Conservation (phyloP, 2,329 filamentous ascomycete species). For the Podosphaera xanthii region DNA sequence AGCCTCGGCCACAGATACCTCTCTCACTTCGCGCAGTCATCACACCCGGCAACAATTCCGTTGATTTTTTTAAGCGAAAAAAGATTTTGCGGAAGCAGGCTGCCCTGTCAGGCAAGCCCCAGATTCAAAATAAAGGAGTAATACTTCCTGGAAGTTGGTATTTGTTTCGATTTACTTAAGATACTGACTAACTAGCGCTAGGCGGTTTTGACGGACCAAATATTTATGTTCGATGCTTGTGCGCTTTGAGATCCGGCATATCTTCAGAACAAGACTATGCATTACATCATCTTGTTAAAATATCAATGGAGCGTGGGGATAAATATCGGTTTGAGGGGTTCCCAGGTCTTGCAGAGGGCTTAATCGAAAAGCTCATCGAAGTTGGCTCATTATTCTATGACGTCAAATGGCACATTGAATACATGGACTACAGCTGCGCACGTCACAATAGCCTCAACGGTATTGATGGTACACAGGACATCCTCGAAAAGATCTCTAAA, state of each 20-base stretch:
- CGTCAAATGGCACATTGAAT: constrained; percentile 59
- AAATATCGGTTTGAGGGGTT: constrained; percentile 93
- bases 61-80: constrained; percentile 38
- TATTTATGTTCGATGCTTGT: constrained; percentile 74
- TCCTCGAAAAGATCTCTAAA: constrained; percentile 46
- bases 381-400: constrained; percentile 62
- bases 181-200: constrained; percentile 4
- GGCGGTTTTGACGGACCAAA: constrained; percentile 52
- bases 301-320: constrained; percentile 81
- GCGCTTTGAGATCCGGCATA: constrained; percentile 60
- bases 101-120: not conserved
- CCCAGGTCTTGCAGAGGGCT: constrained; percentile 63
- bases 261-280: constrained; percentile 76
- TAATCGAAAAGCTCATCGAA: constrained; percentile 66
- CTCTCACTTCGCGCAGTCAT: constrained; percentile 49
- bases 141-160: constrained; percentile 40
- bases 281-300: constrained; percentile 80
- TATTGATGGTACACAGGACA: constrained; percentile 41
- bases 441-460: constrained; percentile 36
- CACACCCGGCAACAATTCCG: constrained; percentile 52
- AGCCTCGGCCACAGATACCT: constrained; percentile 38
- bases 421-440: constrained; percentile 33
- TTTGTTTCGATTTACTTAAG: constrained; percentile 2
- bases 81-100: constrained; percentile 18
- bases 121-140: constrained; percentile 23